phyloP scores from a whole-genome alignment of 2,329 filamentous ascomycete genomes.

The Alternaria viburni region DNA sequence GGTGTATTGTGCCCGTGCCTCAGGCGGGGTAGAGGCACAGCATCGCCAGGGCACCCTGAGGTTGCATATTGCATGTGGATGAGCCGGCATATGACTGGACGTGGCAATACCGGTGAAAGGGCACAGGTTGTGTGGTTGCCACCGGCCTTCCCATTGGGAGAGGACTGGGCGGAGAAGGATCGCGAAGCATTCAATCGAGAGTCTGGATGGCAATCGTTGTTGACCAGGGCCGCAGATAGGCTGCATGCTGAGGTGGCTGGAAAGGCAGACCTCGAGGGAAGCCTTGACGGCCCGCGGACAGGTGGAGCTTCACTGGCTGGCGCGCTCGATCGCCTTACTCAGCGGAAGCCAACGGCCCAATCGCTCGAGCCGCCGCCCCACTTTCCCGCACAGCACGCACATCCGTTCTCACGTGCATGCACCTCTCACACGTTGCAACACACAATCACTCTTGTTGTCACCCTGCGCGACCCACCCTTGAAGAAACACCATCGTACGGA shows the following conservation, averaged over 20 bases:
- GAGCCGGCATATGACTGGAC: slow-evolving; percentile 20
- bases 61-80: slow-evolving; percentile 19
- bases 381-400: slow-evolving; percentile 8
- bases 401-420: slow-evolving; percentile 17
- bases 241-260: slow-evolving; percentile 24
- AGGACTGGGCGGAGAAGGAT: slow-evolving; percentile 18
- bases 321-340: slow-evolving; percentile 24
- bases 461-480: slow-evolving; percentile 10
- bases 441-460: slow-evolving; percentile 5
- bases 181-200: slow-evolving; percentile 6
- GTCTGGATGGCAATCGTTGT: slow-evolving; percentile 13
- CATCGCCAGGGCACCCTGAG: slow-evolving; percentile 16
- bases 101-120: slow-evolving; percentile 24
- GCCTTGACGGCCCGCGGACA: neutral
- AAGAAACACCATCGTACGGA: neutral
- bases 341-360: slow-evolving; percentile 16
- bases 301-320: slow-evolving; percentile 5
- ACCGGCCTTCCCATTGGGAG: slow-evolving; percentile 28
- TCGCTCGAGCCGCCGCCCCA: slow-evolving; percentile 13
- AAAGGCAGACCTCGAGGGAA: slow-evolving; percentile 8
- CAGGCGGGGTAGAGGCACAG: slow-evolving; percentile 28
- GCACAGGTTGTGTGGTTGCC: slow-evolving; percentile 15
- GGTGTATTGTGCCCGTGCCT: slow-evolving; percentile 22
- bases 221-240: slow-evolving; percentile 21
- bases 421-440: slow-evolving; percentile 2